These are phyloP conservation scores for Euphorbia tirucalli DNA, from an alignment of 345 rosid genomes.

Conservation along the genomic window DNA sequence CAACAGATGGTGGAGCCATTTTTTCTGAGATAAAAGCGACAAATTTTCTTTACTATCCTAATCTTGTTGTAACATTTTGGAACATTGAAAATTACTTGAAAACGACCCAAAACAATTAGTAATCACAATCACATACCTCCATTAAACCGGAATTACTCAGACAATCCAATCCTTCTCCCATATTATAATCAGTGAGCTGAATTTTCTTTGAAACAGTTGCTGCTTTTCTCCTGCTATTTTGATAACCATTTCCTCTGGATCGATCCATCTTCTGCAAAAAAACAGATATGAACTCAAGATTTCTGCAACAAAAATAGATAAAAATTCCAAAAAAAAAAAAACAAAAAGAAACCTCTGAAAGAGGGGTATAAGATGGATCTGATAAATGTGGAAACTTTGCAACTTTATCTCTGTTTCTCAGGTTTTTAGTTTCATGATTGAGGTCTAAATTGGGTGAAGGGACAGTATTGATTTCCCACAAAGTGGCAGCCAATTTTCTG, in stretches of 20 bases:
- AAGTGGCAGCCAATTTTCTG: slow-evolving; percentile 80
- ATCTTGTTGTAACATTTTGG: slow-evolving; percentile 2
- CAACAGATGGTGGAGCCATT: slow-evolving; percentile 8
- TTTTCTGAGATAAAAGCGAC: slow-evolving; percentile 4
- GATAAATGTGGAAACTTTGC: slow-evolving; percentile 39
- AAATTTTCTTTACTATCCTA: slow-evolving; percentile 1
- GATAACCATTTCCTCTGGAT: slow-evolving; percentile 31
- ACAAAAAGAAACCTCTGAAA: slow-evolving; percentile 42
- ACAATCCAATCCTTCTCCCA: slow-evolving; percentile 38
- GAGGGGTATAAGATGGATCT: slow-evolving; percentile 54
- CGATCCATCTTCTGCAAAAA: slow-evolving; percentile 42
- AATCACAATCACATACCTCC: slow-evolving; percentile 41
- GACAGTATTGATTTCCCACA: slow-evolving; percentile 77
- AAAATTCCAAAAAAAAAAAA: background rate
- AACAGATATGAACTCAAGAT: background rate
- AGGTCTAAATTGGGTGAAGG: slow-evolving; percentile 40
- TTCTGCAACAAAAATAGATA: background rate
- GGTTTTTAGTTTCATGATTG: slow-evolving; percentile 32
- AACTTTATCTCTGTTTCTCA: slow-evolving; percentile 31
- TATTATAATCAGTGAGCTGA: slow-evolving; percentile 36
- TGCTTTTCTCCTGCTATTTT: slow-evolving; percentile 31
- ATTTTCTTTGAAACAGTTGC: slow-evolving; percentile 38
- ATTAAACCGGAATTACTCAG: slow-evolving; percentile 32
- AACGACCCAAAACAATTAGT: slow-evolving; percentile 2
- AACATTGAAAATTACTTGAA: slow-evolving; percentile 16